Evolutionary conservation across 2,329 filamentous ascomycete genomes (phyloP), one percentile per base, ranked within the genome.

Genomic region (Aspergillus aculeatinus): DNA sequence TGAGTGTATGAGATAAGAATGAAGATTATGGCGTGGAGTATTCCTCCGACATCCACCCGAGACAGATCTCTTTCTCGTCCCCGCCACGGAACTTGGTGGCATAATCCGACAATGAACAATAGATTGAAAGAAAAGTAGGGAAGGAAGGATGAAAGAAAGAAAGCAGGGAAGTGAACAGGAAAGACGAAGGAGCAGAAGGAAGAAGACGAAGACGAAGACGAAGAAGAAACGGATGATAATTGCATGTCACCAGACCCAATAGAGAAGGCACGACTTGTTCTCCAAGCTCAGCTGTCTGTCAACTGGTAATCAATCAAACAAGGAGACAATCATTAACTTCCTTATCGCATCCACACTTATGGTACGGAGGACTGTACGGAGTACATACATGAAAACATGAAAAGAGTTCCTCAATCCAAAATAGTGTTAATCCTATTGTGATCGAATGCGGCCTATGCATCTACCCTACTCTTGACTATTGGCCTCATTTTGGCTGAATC

Each of bases 141-240:
- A 49, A 50, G 35, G 53, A 33, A 31, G 35, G 51, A 33, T 4
- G 31, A 27, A 59, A 50, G 44, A 59, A 33, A 3, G 35, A 23
- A 57, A 49, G 21, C 27, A 29, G 27, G 27, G 7, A 29, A 29
- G 27, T 29, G 7, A 29, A 29, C 27, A 29, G 25, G 5, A 7
- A 9, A 29, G 27, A 29, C 27, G 27, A 29, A 29, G 27, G 2
- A 29, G 27, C 27, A 29, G 27, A 29, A 10, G 27, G 27, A 29
- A 10, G 7, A 29, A 29, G 27, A 29, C 7, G 27, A 29, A 23
- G 21, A 23, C 21, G 21, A 50, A 50, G 33, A 62, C 29, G 48
- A 60, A 60, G 48, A 47, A 27, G 53, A 50, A 53, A 44, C 42
- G 39, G 63, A 63, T 66, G 63, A 63, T 61, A 59, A 44, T 9